phyloP scores from a whole-genome alignment of 169 alveolate species.

The Ophryocystis elektroscirrha region DNA sequence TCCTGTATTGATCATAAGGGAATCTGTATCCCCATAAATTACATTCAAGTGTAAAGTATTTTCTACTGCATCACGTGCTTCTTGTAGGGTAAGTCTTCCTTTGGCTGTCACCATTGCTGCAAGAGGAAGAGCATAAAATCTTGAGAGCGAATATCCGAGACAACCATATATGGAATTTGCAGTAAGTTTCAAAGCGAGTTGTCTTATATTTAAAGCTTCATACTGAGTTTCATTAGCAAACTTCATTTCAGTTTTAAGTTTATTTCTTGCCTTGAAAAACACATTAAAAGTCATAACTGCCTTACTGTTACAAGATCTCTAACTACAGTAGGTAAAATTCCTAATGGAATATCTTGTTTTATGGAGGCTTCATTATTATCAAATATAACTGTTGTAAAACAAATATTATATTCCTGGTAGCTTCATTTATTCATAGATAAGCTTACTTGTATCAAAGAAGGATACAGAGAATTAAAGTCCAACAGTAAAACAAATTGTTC shows the following conservation, averaged over 20 bases:
- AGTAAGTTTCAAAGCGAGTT: slow-evolving; percentile 72
- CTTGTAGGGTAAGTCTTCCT: slow-evolving; percentile 42
- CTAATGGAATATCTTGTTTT: too few species aligned
- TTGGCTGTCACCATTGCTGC: slow-evolving; percentile 79
- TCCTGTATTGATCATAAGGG: slow-evolving; percentile 80
- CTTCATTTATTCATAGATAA: too few species aligned
- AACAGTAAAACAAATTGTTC: slow-evolving; percentile 64
- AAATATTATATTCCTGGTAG: slow-evolving; percentile 84
- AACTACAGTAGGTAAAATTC: slow-evolving; percentile 57
- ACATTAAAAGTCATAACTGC: too few species aligned
- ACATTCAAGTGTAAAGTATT: slow-evolving; percentile 54
- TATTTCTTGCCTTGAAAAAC: slow-evolving; percentile 22
- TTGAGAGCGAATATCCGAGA: slow-evolving; percentile 70
- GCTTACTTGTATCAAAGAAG: slow-evolving; percentile 77
- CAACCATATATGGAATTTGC: slow-evolving; percentile 91
- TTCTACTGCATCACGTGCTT: slow-evolving; percentile 67
- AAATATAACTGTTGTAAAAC: slow-evolving; percentile 66
- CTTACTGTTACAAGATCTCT: slow-evolving; percentile 50
- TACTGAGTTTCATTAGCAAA: too few species aligned
- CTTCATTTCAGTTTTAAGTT: slow-evolving; percentile 28
- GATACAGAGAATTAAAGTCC: slow-evolving; percentile 86
- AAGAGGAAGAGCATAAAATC: slow-evolving; percentile 80
- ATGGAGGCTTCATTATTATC: too few species aligned
- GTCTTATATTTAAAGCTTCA: slow-evolving; percentile 42
- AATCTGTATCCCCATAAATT: slow-evolving; percentile 92